A percentile compares a stretch with the other conserved stretches of the same genome.
Conservation (phyloP, 805 yeast genomes). For the Cyberlindnera mississippiensis region DNA sequence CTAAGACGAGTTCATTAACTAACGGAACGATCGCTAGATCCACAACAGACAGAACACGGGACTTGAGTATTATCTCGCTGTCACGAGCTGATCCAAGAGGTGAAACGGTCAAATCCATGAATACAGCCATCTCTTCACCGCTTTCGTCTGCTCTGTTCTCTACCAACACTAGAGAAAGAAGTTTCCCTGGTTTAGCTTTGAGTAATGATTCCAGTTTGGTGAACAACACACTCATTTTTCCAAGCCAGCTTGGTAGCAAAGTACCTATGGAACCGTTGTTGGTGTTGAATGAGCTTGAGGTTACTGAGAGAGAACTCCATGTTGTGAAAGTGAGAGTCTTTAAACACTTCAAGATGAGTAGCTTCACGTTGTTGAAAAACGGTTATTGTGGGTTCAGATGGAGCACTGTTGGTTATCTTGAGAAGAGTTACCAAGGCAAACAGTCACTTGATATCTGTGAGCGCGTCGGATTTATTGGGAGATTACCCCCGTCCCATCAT, state of each 20-base stretch:
- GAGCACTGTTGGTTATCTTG: conserved; percentile 22
- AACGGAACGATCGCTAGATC: no score
- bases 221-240: background rate
- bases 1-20: background rate
- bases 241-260: background rate
- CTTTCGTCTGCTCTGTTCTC: no score
- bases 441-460: background rate
- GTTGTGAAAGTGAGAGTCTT: conserved; percentile 1
- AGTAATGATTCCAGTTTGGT: background rate
- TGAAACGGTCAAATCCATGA: no score
- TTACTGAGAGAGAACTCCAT: background rate
- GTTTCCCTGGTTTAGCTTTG: background rate
- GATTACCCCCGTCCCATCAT: background rate
- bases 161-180: no score
- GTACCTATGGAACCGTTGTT: background rate
- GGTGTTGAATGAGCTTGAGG: no score
- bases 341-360: background rate
- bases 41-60: no score
- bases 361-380: conserved; percentile 8
- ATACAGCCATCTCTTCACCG: no score
- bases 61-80: no score
- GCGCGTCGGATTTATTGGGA: background rate
- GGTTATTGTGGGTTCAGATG: conserved; percentile 4
- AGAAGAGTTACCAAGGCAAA: conserved; percentile 3
- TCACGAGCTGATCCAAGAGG: no score